Percentiles rank a stretch among this genome's conserved stretches.
Evolutionary conservation across 441 rosid species (phyloP).

Genomic region (Gossypium schwendimanii): DNA sequence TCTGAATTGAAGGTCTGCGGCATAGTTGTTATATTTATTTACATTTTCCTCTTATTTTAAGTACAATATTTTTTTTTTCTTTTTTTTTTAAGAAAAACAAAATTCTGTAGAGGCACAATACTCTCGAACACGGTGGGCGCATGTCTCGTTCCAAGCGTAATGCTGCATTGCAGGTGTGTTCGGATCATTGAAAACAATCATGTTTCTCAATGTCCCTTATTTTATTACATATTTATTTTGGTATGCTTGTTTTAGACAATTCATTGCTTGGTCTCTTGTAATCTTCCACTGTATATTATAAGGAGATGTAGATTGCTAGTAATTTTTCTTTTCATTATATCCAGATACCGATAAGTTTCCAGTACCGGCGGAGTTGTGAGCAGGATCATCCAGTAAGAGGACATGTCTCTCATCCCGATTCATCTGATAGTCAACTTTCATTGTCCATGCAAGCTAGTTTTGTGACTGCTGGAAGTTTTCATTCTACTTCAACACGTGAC

Average conservation of each 20-base stretch:
- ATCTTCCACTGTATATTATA: neutral
- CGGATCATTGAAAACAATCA: neutral
- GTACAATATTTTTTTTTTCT: neutral
- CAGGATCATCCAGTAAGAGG: slow-evolving; percentile 25
- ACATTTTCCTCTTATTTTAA: neutral
- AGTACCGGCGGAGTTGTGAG: slow-evolving; percentile 18
- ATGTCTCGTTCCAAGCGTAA: slow-evolving; percentile 33
- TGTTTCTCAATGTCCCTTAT: neutral
- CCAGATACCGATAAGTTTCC: slow-evolving; percentile 34
- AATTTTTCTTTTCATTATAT: neutral
- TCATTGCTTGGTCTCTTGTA: neutral
- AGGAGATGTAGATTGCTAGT: neutral
- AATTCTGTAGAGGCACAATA: slow-evolving; percentile 28
- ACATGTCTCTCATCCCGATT: slow-evolving; percentile 16
- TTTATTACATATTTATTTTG: neutral
- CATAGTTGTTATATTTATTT: neutral
- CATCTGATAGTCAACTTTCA: slow-evolving; percentile 22
- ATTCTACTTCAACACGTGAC: slow-evolving; percentile 15
- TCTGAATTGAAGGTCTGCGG: slow-evolving; percentile 29
- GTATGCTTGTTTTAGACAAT: neutral
- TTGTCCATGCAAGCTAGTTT: slow-evolving; percentile 28
- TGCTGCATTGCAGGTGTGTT: slow-evolving; percentile 30
- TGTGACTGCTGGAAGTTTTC: slow-evolving; percentile 17
- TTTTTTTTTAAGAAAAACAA: neutral
- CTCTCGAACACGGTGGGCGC: slow-evolving; percentile 32